Evolutionary conservation across 345 rosid genomes (phyloP).

Genomic region (Populus euphratica): DNA sequence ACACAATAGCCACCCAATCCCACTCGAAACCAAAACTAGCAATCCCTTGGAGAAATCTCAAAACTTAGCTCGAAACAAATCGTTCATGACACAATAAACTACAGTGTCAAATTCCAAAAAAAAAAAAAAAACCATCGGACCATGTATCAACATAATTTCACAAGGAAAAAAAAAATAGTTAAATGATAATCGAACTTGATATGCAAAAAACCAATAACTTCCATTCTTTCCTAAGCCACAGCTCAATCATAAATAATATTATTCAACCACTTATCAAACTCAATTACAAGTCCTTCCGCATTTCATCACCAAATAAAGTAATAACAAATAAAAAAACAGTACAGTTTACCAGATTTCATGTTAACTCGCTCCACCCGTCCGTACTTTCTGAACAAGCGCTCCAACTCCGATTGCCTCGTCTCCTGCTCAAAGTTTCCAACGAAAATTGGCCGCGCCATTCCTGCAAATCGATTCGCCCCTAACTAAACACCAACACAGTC

Average conservation of each 20-base stretch:
- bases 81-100: neutral
- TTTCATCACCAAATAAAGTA: neutral
- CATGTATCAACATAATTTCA: neutral
- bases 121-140: neutral
- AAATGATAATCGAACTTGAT: neutral
- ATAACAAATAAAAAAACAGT: neutral
- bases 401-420: constrained; percentile 76
- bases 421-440: constrained; percentile 81
- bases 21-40: neutral
- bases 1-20: neutral
- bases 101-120: neutral
- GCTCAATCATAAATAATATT: neutral
- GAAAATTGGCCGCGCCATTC: constrained; percentile 59
- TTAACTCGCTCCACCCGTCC: constrained; percentile 82
- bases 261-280: neutral
- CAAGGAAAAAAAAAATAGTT: neutral
- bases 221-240: neutral
- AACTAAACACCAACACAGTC: neutral
- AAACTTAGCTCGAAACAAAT: neutral
- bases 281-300: neutral
- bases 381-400: constrained; percentile 64
- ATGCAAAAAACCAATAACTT: neutral
- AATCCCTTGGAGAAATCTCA: neutral
- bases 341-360: constrained; percentile 80
- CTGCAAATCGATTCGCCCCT: neutral